phyloP scores from a whole-genome alignment of 1,284 basidiomycete genomes.

The Athelia sp. region DNA sequence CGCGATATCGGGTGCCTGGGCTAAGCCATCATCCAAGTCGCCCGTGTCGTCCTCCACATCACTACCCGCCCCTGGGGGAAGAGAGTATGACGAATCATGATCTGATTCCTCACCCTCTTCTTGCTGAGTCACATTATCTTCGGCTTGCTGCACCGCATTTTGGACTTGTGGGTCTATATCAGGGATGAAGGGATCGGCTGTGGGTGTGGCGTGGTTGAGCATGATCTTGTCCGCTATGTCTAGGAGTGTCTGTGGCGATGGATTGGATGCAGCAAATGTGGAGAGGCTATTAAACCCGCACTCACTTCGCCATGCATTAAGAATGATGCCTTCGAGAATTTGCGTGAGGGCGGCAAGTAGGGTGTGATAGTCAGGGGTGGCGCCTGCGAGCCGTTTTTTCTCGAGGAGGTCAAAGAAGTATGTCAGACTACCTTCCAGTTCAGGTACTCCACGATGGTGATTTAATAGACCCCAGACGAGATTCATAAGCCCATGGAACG shows the following conservation, averaged over 20 bases:
- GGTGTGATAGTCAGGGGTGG: conserved; percentile 10
- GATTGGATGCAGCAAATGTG: conserved; percentile 8
- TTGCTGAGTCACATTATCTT: no score
- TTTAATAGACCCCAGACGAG: conserved; percentile 14
- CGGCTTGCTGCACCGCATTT: no score
- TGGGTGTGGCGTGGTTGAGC: conserved; percentile 2
- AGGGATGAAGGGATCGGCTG: neutral
- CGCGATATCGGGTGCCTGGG: conserved; percentile 8
- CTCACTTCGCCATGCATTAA: conserved; percentile 9
- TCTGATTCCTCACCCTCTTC: no score
- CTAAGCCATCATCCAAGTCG: neutral
- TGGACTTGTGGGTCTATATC: no score
- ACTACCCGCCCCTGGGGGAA: neutral
- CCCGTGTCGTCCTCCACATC: neutral
- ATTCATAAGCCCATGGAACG: conserved; percentile 26
- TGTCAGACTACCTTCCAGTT: conserved; percentile 5
- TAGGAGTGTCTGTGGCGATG: neutral
- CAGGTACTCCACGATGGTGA: conserved; percentile 4
- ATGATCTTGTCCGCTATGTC: conserved; percentile 4
- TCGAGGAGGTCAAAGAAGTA: conserved; percentile 7
- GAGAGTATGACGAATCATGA: no score
- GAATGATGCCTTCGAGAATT: conserved; percentile 13
- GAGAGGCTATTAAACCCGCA: conserved; percentile 7
- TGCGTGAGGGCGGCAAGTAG: conserved; percentile 12
- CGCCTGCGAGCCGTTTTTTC: no score